Conservation (phyloP, 345 rosid species). For the Bruguiera parviflora region DNA sequence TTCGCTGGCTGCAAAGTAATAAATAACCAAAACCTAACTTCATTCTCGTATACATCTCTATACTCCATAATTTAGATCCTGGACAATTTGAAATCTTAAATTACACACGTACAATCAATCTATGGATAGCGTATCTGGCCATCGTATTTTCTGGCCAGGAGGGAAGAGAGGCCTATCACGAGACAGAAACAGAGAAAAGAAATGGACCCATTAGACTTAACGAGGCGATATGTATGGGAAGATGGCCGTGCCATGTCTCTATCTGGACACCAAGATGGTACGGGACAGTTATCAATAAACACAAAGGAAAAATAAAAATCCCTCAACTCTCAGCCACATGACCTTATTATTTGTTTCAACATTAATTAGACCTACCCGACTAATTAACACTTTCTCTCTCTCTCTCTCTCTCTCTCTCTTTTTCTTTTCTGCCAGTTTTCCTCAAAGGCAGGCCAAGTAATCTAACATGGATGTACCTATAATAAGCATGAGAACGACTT, state of each 20-base stretch:
- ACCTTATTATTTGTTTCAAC: not conserved
- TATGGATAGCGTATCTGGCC: not conserved
- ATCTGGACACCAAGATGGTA: slow-evolving; percentile 30
- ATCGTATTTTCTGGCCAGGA: not conserved
- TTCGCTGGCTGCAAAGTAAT: too few species aligned
- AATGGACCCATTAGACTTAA: slow-evolving; percentile 14
- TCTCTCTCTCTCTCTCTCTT: fast-evolving
- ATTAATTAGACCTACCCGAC: not conserved
- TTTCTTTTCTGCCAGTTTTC: not conserved
- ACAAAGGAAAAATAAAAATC: slow-evolving; percentile 13
- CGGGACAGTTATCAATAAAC: slow-evolving; percentile 22
- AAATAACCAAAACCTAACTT: too few species aligned
- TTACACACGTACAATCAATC: too few species aligned
- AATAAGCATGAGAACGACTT: too few species aligned
- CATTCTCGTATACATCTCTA: too few species aligned
- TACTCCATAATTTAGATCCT: too few species aligned
- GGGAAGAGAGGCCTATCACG: slow-evolving; percentile 8
- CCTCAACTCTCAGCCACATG: slow-evolving; percentile 1
- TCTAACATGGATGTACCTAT: too few species aligned
- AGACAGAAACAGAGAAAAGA: slow-evolving; percentile 1
- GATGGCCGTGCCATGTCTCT: slow-evolving; percentile 29
- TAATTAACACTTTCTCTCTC: not conserved
- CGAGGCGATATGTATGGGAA: slow-evolving; percentile 19
- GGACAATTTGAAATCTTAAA: too few species aligned
- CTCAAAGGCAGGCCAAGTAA: too few species aligned